Base-by-base conservation (phyloP, 1,139 yeast genomes). In the Nakaseomyces kungkrabaensis region DNA sequence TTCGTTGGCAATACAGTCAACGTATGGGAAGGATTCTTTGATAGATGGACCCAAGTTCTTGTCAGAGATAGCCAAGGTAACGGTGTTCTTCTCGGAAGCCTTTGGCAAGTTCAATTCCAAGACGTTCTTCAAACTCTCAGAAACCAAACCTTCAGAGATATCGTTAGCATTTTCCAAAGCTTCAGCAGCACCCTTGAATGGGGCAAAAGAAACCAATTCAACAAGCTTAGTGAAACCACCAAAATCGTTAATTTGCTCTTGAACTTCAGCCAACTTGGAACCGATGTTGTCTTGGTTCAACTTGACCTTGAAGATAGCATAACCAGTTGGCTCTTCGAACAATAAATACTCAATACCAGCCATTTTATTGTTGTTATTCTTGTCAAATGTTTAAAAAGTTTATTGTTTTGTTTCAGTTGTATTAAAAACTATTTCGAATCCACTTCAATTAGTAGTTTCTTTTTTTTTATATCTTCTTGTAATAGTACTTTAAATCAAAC, bases 161-260 rank as follows among this genome's bases (percentile, higher is more conserved):
- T 92, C 98, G 68, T 94, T 92, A 62, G 97, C 97, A 68, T 92
- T 94, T 72, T 92, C 97, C 65, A 92, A 78, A 54, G 98, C 98
- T 72, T 92, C 97, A 52, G 98, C 97, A 53, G 98, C 98, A 62
- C 96, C 96, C 73, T 92, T 89, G 79, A 94, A 92, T 49, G 98
- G 98, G 56, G 97, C 96, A 73, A 92, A 94, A 27, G 96, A 86
- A 40, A 88, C 95, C 56, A 92, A 79, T 71, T 90, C 96, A 60
- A 92, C 82, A 77, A 92, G 78, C 73, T 92, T 92, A 64, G 96
- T 87, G 69, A 92, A 92, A 67, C 82, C 80, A 57, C 84, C 83
- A 60, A 92, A 80, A 65, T 94, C 98, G 63, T 78, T 82, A 56
- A 90, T 78, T 52, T 96, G 94, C 62, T 82, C 84, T 74, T 92